These are phyloP conservation scores for Pythium brachiatum DNA, from an alignment of 352 stramenopile species.

Conservation along the genomic window DNA sequence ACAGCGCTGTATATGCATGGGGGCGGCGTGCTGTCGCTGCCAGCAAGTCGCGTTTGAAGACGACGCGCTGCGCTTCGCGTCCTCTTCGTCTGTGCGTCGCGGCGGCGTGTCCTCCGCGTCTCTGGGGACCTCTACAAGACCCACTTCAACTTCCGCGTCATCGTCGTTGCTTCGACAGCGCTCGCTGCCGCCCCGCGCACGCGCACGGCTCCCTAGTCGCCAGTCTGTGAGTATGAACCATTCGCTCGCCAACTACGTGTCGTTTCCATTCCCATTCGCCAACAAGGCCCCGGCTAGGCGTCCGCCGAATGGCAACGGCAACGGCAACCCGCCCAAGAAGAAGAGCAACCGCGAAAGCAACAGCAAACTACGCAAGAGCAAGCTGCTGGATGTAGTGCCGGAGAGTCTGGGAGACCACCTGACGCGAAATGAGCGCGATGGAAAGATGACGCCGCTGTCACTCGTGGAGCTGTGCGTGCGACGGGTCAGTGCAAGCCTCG, in stretches of 20 bases:
- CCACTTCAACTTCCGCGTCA: background rate
- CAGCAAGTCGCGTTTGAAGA: conserved; percentile 65
- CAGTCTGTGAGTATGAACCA: conserved; percentile 39
- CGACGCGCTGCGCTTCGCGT: conserved; percentile 38
- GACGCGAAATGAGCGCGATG: conserved; percentile 35
- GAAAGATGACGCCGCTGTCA: conserved; percentile 44
- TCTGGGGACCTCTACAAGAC: background rate
- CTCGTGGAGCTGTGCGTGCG: conserved; percentile 61
- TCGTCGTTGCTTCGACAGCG: conserved; percentile 9
- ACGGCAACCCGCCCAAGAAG: background rate
- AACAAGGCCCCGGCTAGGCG: conserved; percentile 30
- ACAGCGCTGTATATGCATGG: conserved; percentile 39
- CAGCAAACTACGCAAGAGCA: conserved; percentile 1
- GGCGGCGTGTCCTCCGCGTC: conserved; percentile 7
- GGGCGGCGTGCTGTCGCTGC: conserved; percentile 64
- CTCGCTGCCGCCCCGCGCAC: conserved; percentile 5
- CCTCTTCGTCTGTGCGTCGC: conserved; percentile 19
- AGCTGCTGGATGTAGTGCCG: conserved; percentile 16
- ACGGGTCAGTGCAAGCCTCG: conserved; percentile 40
- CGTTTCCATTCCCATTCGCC: conserved; percentile 75
- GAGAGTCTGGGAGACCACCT: conserved; percentile 54
- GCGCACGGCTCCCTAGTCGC: conserved; percentile 18
- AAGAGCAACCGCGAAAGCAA: conserved; percentile 6
- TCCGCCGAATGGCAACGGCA: conserved; percentile 10
- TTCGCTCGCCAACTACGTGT: conserved; percentile 70